Conservation (phyloP, 208 protist genomes). For the Leishmania arabica region DNA sequence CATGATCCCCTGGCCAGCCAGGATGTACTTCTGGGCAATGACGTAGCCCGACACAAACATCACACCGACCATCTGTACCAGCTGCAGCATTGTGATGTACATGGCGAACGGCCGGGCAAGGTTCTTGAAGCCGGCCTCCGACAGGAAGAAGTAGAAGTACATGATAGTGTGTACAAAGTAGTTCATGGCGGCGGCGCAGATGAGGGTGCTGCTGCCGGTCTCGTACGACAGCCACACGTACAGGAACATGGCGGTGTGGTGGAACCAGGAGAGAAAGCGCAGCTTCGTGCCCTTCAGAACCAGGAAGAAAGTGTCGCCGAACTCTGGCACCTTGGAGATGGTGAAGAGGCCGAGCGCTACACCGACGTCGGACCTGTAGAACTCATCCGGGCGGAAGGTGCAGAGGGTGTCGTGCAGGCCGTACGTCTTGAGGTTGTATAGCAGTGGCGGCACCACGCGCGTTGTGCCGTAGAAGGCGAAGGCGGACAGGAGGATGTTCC, state of each 20-base stretch:
- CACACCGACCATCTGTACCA: slow-evolving; percentile 91
- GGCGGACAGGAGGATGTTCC: slow-evolving; percentile 90
- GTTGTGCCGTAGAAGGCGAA: slow-evolving; percentile 85
- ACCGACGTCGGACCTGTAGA: slow-evolving; percentile 63
- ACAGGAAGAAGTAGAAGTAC: slow-evolving; percentile 94
- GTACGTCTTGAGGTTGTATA: slow-evolving; percentile 40
- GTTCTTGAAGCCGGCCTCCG: slow-evolving; percentile 57
- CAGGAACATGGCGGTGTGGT: slow-evolving; percentile 92
- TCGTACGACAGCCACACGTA: slow-evolving; percentile 89
- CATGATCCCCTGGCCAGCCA: slow-evolving; percentile 23
- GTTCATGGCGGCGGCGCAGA: slow-evolving; percentile 92
- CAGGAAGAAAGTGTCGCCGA: slow-evolving; percentile 86
- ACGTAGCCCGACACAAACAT: slow-evolving; percentile 43
- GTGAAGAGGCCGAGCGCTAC: slow-evolving; percentile 80
- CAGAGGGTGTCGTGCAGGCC: slow-evolving; percentile 71
- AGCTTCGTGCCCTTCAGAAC: slow-evolving; percentile 69
- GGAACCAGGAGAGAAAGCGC: slow-evolving; percentile 89
- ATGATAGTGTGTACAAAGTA: slow-evolving; percentile 95
- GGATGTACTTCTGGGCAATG: slow-evolving; percentile 43
- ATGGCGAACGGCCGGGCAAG: slow-evolving; percentile 72
- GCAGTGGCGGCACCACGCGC: slow-evolving; percentile 47
- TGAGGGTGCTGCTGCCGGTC: slow-evolving; percentile 48
- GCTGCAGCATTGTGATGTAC: slow-evolving; percentile 85
- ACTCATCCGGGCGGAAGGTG: slow-evolving; percentile 52
- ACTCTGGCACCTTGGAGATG: slow-evolving; percentile 85